phyloP scores from a whole-genome alignment of 164 flowering plant species.

The Euptelea pleiosperma region DNA sequence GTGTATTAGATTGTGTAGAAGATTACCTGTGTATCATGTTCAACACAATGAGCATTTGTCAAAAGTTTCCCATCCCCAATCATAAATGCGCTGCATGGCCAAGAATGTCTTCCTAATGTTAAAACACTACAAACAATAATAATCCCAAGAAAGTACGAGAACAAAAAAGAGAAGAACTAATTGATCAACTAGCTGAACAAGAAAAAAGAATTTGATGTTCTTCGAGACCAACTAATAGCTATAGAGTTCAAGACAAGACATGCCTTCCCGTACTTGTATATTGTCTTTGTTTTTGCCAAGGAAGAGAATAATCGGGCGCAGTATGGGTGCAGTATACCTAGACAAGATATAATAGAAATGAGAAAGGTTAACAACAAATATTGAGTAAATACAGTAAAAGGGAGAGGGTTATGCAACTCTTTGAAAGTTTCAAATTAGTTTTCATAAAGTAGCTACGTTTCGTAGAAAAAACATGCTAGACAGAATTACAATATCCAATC shows the following conservation, averaged over 20 bases:
- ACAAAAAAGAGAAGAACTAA: conserved; percentile 3
- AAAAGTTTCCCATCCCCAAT: conserved; percentile 86
- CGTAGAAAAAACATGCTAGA: too few species aligned
- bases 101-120: neutral
- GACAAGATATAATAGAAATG: conserved; percentile 3
- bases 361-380: neutral
- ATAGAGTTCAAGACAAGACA: conserved; percentile 18
- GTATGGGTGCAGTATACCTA: conserved; percentile 97
- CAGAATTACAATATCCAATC: too few species aligned
- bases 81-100: conserved; percentile 84
- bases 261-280: conserved; percentile 96
- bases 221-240: conserved; percentile 6
- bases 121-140: neutral
- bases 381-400: neutral
- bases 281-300: conserved; percentile 99
- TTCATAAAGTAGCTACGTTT: too few species aligned
- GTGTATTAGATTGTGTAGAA: neutral
- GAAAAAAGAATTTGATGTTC: neutral
- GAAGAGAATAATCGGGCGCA: conserved; percentile 94
- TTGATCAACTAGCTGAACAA: conserved; percentile 2
- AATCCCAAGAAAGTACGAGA: neutral
- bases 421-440: too few species aligned
- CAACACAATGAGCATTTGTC: conserved; percentile 99
- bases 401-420: neutral
- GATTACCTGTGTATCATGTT: conserved; percentile 82